A percentile compares a stretch with the other conserved stretches of the same genome.
These are phyloP conservation scores for Ophiostoma quercus DNA, from an alignment of 2,329 filamentous ascomycete species.

Conservation along the genomic window DNA sequence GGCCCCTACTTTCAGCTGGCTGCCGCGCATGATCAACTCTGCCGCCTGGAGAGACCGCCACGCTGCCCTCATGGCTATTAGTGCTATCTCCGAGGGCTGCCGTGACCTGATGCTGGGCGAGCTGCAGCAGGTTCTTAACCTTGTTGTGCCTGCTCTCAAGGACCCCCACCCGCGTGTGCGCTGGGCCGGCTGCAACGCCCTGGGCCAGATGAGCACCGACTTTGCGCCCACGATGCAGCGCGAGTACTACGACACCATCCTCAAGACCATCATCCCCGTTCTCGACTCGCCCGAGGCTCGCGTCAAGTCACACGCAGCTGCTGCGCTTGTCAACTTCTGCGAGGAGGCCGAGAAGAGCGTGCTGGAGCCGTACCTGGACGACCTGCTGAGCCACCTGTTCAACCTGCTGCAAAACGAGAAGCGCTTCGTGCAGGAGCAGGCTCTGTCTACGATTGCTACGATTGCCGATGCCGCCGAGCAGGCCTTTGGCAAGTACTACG, in stretches of 20 bases:
- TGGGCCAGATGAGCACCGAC: slow-evolving; percentile 99
- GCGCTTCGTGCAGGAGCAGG: slow-evolving; percentile 95
- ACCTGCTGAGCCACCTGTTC: slow-evolving; percentile 78
- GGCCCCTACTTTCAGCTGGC: slow-evolving; percentile 91
- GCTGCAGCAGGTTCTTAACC: slow-evolving; percentile 84
- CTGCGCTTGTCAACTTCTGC: slow-evolving; percentile 98
- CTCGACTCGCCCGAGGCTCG: slow-evolving; percentile 84
- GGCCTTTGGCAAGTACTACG: slow-evolving; percentile 92
- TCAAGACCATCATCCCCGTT: slow-evolving; percentile 88
- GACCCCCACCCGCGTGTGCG: slow-evolving; percentile 90
- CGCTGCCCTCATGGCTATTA: slow-evolving; percentile 96
- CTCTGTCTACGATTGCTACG: slow-evolving; percentile 93
- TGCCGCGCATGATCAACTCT: slow-evolving; percentile 95
- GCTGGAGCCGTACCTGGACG: slow-evolving; percentile 87
- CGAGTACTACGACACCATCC: slow-evolving; percentile 81
- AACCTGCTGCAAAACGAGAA: slow-evolving; percentile 85
- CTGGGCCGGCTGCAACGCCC: slow-evolving; percentile 94
- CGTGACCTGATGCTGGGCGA: slow-evolving; percentile 93
- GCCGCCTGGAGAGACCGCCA: slow-evolving; percentile 92
- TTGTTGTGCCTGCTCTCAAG: slow-evolving; percentile 86
- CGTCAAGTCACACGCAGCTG: slow-evolving; percentile 93
- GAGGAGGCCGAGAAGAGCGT: slow-evolving; percentile 93
- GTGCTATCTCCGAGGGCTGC: slow-evolving; percentile 95
- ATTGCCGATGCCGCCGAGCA: slow-evolving; percentile 98
- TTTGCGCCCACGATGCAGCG: slow-evolving; percentile 98